Base-by-base conservation (phyloP, 805 yeast genomes). In the Priceomyces carsonii region DNA sequence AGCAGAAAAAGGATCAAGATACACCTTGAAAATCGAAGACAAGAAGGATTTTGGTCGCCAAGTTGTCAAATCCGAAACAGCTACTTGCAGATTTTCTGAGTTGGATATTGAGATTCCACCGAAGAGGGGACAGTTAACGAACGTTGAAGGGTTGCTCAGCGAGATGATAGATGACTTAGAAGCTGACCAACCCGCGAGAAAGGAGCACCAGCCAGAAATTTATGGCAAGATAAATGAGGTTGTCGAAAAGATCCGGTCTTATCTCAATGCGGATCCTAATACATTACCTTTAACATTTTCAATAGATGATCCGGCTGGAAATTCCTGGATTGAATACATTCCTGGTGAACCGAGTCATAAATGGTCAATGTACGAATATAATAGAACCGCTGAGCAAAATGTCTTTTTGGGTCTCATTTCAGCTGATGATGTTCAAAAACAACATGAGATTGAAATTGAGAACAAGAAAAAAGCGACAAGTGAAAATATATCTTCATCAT, bases 41-140 rank as follows among this genome's bases (percentile, higher is more conserved):
- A 71, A 73, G 43, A 74, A 74, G 26, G 98, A 93, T 57, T 79
- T 91, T 59, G 84, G 79, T 62, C 79, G 97, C 59, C 95, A 91
- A 64, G 85, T 93, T 15, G 87, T 93, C 50, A 93, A 93, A 65
- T 80, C 93, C 19, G 97, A 91, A 57, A 72, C 86, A 16, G 91
- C 95, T 18, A 66, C 79, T 8, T 84, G 89, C 62, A 79, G 74
- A 53, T 90, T 93, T 53, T 63, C 76, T 9, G 96, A 90, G 58
- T 67, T 91, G 41, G 96, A 89, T 47, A 79, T 91, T 37, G 98
- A 91, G 62, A 91, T 93, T 42, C 99, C 99, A 4, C 87, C 97
- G 21, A 86, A 89, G 58, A 77, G 88, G 50, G 99, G 99, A 18
- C 95, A 90, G 55, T 69, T 93, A 42, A 87, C 96, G 25, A 90